Evolutionary conservation across 495 filamentous ascomycete genomes (phyloP), one percentile per base, ranked within the genome.

Genomic region (Coniosporium apollinis): DNA sequence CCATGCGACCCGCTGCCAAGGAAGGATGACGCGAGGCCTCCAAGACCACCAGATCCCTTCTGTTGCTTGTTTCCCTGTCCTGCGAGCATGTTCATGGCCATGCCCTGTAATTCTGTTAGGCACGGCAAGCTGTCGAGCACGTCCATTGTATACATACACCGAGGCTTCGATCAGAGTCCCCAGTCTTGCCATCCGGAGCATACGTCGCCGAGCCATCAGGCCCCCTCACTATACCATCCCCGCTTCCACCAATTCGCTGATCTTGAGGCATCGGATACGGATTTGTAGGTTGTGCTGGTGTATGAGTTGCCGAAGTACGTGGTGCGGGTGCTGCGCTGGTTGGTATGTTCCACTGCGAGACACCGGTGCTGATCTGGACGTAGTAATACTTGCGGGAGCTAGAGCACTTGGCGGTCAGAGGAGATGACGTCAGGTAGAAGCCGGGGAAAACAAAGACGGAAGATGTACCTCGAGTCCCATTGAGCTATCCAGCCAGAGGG

Each of bases 341-440:
- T 10, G 57, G 57, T n/a, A 42, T 36, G 5, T 58, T 48, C 57
- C 57, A 61, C 18, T 54, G 55, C 5, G 54, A 56, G n/a, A 48
- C 45, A 24, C 57, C 54, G 26, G 55, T 61, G 44, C 44, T 50
- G 30, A 59, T 55, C 40, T 57, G 51, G 16, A 61, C 57, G 45
- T 49, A 51, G 45, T 51, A 51, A 36, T 51, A 51, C 22, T 51
- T 51, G 7, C 48, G 32, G 15, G 48, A 51, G 43, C 48, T 51
- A 22, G 9, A 30, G 33, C 31, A 6, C 22, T 7, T 21, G 33
- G 33, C 9, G 18, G 33, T 34, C 30, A 26, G 19, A 19, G 5
- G 29, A 19, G 18, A 4, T 20, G 11, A 29, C 18, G 28, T 26
- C 2, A 26, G 24, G 24, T 9, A 26, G 2, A 26, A 26, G 24